These are phyloP conservation scores for Tricladium varicosporioides DNA, from an alignment of 2,329 filamentous ascomycete species.

Conservation along the genomic window DNA sequence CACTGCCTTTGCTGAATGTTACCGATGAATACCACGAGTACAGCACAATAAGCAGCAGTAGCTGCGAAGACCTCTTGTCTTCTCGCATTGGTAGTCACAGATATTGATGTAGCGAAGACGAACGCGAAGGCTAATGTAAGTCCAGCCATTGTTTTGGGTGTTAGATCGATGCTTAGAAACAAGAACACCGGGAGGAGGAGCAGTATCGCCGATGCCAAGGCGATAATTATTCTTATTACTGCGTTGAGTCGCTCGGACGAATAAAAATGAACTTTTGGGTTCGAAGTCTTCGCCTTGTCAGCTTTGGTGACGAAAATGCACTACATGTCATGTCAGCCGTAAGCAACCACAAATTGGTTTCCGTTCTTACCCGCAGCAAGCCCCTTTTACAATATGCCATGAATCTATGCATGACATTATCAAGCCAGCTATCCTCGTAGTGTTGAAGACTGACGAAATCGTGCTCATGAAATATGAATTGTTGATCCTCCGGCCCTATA, in stretches of 20 bases:
- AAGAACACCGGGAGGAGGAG: slow-evolving; percentile 26
- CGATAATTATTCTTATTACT: slow-evolving; percentile 20
- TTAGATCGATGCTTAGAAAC: neutral
- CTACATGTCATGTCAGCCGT: neutral
- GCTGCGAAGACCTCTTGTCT: slow-evolving; percentile 29
- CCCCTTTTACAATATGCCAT: slow-evolving; percentile 1
- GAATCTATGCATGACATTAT: slow-evolving; percentile 5
- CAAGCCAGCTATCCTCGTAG: slow-evolving; percentile 11
- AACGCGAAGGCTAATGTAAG: slow-evolving; percentile 24
- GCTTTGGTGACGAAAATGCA: slow-evolving; percentile 3
- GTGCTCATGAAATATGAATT: slow-evolving; percentile 12
- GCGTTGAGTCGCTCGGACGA: slow-evolving; percentile 1
- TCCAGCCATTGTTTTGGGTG: slow-evolving; percentile 6
- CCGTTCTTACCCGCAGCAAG: slow-evolving; percentile 1
- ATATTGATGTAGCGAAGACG: slow-evolving; percentile 16
- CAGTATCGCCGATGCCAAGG: slow-evolving; percentile 14
- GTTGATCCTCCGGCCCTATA: slow-evolving; percentile 1
- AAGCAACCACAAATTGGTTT: neutral
- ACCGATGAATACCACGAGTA: slow-evolving; percentile 21
- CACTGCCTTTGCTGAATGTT: slow-evolving; percentile 15
- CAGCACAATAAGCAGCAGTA: slow-evolving; percentile 26
- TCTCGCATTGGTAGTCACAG: slow-evolving; percentile 24
- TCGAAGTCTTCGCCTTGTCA: slow-evolving; percentile 3
- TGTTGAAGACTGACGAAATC: slow-evolving; percentile 10
- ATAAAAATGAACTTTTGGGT: slow-evolving; percentile 10